Percentiles rank a stretch among this genome's conserved stretches.
Conservation (phyloP, 805 yeast genomes). For the Yarrowia sp. region DNA sequence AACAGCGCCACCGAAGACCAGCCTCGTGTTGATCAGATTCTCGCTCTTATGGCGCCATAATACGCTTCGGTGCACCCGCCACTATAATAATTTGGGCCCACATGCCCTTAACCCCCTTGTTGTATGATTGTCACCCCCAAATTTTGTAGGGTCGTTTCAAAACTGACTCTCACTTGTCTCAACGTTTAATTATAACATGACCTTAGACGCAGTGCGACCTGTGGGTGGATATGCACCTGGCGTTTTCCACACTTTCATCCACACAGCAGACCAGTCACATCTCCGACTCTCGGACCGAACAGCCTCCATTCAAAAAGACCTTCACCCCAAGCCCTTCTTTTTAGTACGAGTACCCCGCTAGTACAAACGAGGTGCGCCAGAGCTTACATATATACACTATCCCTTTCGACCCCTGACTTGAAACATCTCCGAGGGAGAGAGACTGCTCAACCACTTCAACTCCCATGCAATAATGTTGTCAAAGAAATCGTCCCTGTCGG, state of each 20-base stretch:
- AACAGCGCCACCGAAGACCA: too few species aligned
- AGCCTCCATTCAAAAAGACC: not conserved
- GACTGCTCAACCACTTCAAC: too few species aligned
- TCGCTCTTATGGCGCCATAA: not conserved
- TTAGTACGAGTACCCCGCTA: not conserved
- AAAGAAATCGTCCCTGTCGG: constrained; percentile 32
- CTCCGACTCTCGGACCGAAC: constrained; percentile 5
- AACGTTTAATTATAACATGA: constrained; percentile 34
- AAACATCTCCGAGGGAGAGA: too few species aligned
- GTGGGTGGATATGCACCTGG: constrained; percentile 13
- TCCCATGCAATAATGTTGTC: constrained; percentile 32
- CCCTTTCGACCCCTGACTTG: too few species aligned
- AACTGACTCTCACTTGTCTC: constrained; percentile 18
- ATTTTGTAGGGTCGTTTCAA: constrained; percentile 8
- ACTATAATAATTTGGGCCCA: not conserved
- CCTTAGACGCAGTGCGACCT: not conserved
- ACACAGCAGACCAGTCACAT: constrained; percentile 10
- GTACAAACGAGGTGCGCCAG: not conserved
- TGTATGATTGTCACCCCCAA: too few species aligned
- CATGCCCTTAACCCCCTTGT: too few species aligned
- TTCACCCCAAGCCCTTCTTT: not conserved
- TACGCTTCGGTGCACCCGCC: not conserved
- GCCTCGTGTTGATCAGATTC: too few species aligned
- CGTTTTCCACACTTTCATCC: constrained; percentile 28
- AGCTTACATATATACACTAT: not conserved